A percentile compares a stretch with the other conserved stretches of the same genome.
These are phyloP conservation scores for Globisporangium barbulae DNA, from an alignment of 352 stramenopile genomes.

Conservation along the genomic window DNA sequence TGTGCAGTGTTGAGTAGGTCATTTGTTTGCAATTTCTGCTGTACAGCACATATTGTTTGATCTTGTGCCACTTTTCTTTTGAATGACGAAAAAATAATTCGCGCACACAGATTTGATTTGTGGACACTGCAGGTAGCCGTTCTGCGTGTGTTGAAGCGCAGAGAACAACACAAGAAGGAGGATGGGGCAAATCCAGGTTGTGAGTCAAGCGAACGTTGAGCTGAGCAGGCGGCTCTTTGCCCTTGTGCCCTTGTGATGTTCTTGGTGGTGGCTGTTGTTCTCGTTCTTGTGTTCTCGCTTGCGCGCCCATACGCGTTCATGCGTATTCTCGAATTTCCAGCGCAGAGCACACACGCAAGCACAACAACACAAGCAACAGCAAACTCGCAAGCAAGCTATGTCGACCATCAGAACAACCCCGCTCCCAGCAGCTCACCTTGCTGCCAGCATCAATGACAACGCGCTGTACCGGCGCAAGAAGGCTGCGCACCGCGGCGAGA, in stretches of 20 bases:
- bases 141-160: slow-evolving; percentile 9
- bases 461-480: slow-evolving; percentile 11
- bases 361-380: not conserved
- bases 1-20: no score
- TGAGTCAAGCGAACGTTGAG: not conserved
- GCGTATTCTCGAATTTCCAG: slow-evolving; percentile 20
- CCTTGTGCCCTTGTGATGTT: not conserved
- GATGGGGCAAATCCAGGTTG: slow-evolving; percentile 1
- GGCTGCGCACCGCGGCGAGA: slow-evolving; percentile 16
- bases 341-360: slow-evolving; percentile 20
- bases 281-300: not conserved
- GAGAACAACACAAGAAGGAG: not conserved
- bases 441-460: not conserved
- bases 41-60: no score
- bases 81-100: no score
- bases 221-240: not conserved
- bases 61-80: no score
- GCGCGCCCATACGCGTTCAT: not conserved
- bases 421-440: not conserved
- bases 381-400: not conserved
- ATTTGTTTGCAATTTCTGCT: no score
- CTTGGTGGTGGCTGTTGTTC: not conserved
- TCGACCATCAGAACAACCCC: not conserved
- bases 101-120: no score
- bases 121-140: not conserved